Conservation (phyloP, 257 asterid genomes). For the Vinca minor region DNA sequence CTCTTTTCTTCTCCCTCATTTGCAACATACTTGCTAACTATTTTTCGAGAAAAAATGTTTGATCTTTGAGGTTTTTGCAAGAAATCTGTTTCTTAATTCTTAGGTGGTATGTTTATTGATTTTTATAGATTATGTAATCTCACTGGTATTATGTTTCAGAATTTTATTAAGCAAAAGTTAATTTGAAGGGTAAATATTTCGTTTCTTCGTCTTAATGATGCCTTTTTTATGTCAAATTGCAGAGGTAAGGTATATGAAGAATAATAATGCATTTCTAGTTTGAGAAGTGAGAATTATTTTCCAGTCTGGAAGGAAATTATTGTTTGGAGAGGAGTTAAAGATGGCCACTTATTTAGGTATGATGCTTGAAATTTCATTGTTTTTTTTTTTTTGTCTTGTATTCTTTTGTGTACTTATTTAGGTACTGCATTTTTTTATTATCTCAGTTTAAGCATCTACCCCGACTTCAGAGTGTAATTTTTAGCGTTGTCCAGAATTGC, state of each 20-base stretch:
- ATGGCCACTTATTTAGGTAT: constrained; percentile 64
- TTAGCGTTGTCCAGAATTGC: too few species aligned
- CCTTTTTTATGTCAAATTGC: constrained; percentile 2
- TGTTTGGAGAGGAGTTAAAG: constrained; percentile 3
- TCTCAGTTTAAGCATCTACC: too few species aligned
- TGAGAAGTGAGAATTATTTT: constrained; percentile 9
- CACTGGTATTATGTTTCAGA: neutral
- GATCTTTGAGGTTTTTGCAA: neutral
- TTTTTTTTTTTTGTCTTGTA: too few species aligned
- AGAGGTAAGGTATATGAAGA: constrained; percentile 6
- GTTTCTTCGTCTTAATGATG: neutral
- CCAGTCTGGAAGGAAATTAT: constrained; percentile 4
- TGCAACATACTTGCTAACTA: neutral
- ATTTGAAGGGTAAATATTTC: neutral
- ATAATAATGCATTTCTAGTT: constrained; percentile 7
- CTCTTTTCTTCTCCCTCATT: neutral
- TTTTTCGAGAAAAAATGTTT: neutral
- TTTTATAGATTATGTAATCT: neutral
- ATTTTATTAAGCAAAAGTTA: neutral
- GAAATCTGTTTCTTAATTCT: neutral
- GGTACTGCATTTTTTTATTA: too few species aligned
- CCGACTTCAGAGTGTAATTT: too few species aligned
- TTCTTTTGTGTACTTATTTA: too few species aligned
- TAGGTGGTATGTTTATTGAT: neutral
- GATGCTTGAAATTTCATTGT: too few species aligned